phyloP scores from a whole-genome alignment of 148 eudicot species.

The Spergularia marina region DNA sequence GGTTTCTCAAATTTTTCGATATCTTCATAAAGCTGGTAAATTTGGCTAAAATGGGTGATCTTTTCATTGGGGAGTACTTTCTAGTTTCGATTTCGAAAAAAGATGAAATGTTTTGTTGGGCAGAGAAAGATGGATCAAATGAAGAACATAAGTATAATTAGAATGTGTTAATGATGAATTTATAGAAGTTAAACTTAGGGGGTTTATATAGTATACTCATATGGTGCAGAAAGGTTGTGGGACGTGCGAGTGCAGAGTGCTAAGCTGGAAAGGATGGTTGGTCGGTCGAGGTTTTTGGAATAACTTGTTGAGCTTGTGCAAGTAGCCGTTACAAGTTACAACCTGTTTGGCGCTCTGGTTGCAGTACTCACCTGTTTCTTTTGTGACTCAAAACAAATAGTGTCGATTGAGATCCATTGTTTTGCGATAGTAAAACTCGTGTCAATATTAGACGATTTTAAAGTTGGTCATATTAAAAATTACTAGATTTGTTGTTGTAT shows the following conservation, averaged over 20 bases:
- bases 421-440: too few species aligned
- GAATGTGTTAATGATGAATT: too few species aligned
- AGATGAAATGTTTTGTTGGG: not conserved
- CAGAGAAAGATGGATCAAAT: too few species aligned
- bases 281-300: conserved; percentile 20
- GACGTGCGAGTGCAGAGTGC: not conserved
- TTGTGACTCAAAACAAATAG: too few species aligned
- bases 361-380: too few species aligned
- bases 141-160: too few species aligned
- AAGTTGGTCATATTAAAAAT: too few species aligned
- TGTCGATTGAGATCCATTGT: too few species aligned
- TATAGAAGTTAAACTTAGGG: not conserved
- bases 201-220: not conserved
- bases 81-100: not conserved
- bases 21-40: conserved; percentile 18
- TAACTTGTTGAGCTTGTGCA: conserved; percentile 18
- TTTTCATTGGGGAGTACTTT: conserved; percentile 14
- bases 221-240: not conserved
- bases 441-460: too few species aligned
- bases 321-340: conserved; percentile 26
- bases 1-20: conserved; percentile 20
- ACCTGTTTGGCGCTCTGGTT: conserved; percentile 23
- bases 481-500: too few species aligned
- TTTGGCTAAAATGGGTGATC: conserved; percentile 20
- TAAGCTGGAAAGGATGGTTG: conserved; percentile 20